Evolutionary conservation across 2,329 filamentous ascomycete genomes (phyloP).

Genomic region (Nannizziopsis arthrosporioides): DNA sequence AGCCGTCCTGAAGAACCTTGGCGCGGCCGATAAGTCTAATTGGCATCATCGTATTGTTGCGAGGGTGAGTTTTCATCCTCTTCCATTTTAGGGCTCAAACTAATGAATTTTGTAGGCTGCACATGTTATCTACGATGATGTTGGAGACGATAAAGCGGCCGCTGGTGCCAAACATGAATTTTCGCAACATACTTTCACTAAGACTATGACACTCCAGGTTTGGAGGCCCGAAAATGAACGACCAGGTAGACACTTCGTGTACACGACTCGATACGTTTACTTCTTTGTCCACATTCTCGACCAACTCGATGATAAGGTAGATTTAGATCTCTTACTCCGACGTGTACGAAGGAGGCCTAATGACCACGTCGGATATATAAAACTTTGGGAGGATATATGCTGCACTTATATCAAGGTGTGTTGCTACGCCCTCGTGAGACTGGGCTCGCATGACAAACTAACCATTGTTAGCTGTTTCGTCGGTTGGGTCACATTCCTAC

Average conservation of each 20-base stretch:
- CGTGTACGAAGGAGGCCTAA: slow-evolving; percentile 70
- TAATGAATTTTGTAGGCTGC: slow-evolving; percentile 36
- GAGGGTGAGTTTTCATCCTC: slow-evolving; percentile 44
- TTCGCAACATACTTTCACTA: slow-evolving; percentile 77
- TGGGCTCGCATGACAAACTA: slow-evolving; percentile 13
- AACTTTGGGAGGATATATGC: slow-evolving; percentile 52
- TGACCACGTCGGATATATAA: slow-evolving; percentile 55
- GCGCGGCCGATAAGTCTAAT: slow-evolving; percentile 72
- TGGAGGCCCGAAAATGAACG: slow-evolving; percentile 87
- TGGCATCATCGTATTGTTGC: slow-evolving; percentile 91
- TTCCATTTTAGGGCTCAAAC: slow-evolving; percentile 18
- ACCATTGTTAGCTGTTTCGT: slow-evolving; percentile 40
- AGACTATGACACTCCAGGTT: slow-evolving; percentile 87
- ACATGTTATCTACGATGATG: slow-evolving; percentile 49
- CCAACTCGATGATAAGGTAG: slow-evolving; percentile 60
- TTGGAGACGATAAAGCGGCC: slow-evolving; percentile 41
- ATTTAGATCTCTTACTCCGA: slow-evolving; percentile 65
- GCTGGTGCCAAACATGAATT: slow-evolving; percentile 63
- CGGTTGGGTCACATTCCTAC: slow-evolving; percentile 45
- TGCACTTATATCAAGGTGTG: slow-evolving; percentile 43
- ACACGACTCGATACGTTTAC: slow-evolving; percentile 72
- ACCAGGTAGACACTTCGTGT: slow-evolving; percentile 79
- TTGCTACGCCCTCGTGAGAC: slow-evolving; percentile 6
- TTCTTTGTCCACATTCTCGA: slow-evolving; percentile 68
- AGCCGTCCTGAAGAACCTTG: slow-evolving; percentile 46